Base-by-base conservation (phyloP, 2,329 filamentous ascomycete species). In the Grosmannia huntii region DNA sequence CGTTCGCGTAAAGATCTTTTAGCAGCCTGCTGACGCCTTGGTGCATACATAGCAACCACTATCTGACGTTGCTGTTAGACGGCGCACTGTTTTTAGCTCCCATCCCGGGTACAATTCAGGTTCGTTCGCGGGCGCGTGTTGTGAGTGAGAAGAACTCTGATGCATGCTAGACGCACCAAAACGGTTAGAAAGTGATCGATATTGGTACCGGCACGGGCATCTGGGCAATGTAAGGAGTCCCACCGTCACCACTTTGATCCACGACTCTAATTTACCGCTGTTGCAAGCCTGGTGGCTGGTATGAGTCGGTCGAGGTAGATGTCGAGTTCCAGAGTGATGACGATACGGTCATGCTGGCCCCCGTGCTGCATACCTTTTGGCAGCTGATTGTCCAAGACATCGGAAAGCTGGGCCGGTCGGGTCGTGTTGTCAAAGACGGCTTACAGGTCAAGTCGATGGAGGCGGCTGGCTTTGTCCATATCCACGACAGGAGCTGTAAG, bases 211-310 rank as follows among this genome's bases (percentile, higher is more conserved):
- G 53, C 36, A 55, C 53, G 16, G 53, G 53, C 3, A 48, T 33
- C 25, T 55, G 53, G 53, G 53, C 53, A 19, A 55, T 55, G 53
- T 55, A 28, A 16, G 53, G 4, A 6, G 5, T 38, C 25, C 16
- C 11, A 9, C 4, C 9, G 9, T 31, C 16, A 5, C 38, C 19
- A 21, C 38, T n/a, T 44, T n/a, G 7, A 12, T 16, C 19, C n/a
- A 0, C 16, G 28, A 27, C 10, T 12, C 33, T 38, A 21, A 23
- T 7, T 11, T 78, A 70, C 64, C 71, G 70, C 55, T 74, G 79
- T 57, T 68, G 79, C 49, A 76, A 76, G 62, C 79, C 81, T 0
- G 81, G 80, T 21, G 80, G 75, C 19, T 67, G 62, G 60, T 25
- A 68, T 12, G 67, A 69, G 61, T 62, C 59, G n/a, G 57, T 60